phyloP scores from a whole-genome alignment of 2,329 filamentous ascomycete species.

The Sporothrix variecibatus region DNA sequence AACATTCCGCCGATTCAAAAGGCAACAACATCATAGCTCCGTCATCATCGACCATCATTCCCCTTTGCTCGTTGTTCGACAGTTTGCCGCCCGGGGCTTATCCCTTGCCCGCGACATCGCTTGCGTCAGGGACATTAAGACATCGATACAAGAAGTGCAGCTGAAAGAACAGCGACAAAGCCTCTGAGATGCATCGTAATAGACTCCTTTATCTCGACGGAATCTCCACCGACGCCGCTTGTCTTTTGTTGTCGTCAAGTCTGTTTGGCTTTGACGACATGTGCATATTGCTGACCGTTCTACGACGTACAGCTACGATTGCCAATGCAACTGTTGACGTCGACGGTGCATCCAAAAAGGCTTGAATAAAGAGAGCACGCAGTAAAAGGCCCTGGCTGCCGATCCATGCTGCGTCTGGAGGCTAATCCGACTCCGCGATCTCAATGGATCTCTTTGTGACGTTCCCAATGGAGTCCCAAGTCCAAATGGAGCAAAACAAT shows the following conservation, averaged over 20 bases:
- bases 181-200: not conserved
- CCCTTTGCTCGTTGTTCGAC: not conserved
- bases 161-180: not conserved
- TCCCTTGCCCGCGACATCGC: not conserved
- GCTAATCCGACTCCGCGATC: conserved; percentile 14
- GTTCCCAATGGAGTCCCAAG: too few relatives aligned
- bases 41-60: not conserved
- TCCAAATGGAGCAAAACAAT: not conserved
- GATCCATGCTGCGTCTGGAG: conserved; percentile 13
- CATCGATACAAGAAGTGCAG: not conserved
- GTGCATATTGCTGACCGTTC: not conserved
- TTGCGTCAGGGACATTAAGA: not conserved
- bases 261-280: not conserved
- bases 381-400: not conserved
- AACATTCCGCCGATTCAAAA: not conserved
- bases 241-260: not conserved
- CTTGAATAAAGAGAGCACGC: not conserved
- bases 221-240: not conserved
- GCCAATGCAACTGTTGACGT: not conserved
- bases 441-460: not conserved
- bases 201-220: not conserved
- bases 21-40: conserved; percentile 1
- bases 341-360: not conserved
- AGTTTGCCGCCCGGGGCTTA: not conserved
- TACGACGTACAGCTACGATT: not conserved